Percentiles rank a stretch among this genome's conserved stretches.
Evolutionary conservation across 257 asterid species (phyloP).

Genomic region (Thymus mandschuricus): DNA sequence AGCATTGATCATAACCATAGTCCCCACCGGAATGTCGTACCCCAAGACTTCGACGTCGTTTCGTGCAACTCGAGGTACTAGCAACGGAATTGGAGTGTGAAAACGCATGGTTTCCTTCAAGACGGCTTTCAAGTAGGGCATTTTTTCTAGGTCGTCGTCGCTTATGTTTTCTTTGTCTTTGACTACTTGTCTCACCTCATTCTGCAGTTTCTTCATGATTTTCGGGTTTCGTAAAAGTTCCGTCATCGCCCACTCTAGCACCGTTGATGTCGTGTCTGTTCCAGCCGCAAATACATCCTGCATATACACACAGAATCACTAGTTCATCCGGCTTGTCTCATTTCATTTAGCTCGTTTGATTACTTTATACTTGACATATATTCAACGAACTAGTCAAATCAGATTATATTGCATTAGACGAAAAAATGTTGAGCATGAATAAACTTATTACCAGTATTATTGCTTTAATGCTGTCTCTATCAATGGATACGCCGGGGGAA

Average conservation of each 20-base stretch:
- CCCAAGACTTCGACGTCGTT: not conserved
- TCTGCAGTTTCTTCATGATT: not conserved
- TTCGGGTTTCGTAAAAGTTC: not conserved
- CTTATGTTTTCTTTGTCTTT: not conserved
- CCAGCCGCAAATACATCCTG: constrained; percentile 2
- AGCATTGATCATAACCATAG: constrained; percentile 2
- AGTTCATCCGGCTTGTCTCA: too few species aligned
- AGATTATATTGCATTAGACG: too few species aligned
- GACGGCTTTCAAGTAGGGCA: not conserved
- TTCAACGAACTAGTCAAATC: too few species aligned
- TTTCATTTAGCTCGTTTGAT: too few species aligned
- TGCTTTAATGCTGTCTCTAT: constrained; percentile 40
- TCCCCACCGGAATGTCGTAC: not conserved
- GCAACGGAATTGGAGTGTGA: not conserved
- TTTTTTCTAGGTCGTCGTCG: not conserved
- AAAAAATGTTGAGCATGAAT: too few species aligned
- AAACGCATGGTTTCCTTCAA: constrained; percentile 7
- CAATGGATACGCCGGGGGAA: constrained; percentile 6
- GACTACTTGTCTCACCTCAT: constrained; percentile 7
- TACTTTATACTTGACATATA: too few species aligned
- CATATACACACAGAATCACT: not conserved
- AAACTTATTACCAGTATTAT: constrained; percentile 33
- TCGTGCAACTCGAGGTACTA: constrained; percentile 5
- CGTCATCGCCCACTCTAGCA: constrained; percentile 11
- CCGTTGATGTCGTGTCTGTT: not conserved